phyloP scores from a whole-genome alignment of 768 basidiomycete species.

The Lentinula boryana region DNA sequence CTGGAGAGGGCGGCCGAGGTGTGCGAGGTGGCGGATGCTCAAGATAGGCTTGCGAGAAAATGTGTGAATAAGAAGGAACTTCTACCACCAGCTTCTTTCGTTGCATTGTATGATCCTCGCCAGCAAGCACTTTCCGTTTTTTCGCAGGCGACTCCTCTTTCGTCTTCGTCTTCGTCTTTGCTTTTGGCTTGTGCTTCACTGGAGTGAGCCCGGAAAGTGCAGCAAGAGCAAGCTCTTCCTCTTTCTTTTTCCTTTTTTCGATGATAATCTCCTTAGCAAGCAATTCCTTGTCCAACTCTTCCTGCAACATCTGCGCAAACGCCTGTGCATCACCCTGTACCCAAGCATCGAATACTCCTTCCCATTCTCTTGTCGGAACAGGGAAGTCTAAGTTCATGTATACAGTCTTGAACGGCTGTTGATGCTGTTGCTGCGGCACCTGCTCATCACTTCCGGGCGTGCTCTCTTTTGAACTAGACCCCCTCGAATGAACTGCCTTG shows the following conservation, averaged over 20 bases:
- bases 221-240: slow-evolving; percentile 33
- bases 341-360: slow-evolving; percentile 87
- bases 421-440: slow-evolving; percentile 6
- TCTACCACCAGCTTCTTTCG: slow-evolving; percentile 5
- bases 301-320: slow-evolving; percentile 59
- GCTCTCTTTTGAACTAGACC: slow-evolving; percentile 23
- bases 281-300: slow-evolving; percentile 51
- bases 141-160: not conserved
- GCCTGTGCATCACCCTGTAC: slow-evolving; percentile 81
- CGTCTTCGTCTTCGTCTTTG: not conserved
- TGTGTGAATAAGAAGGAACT: not conserved
- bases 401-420: slow-evolving; percentile 58
- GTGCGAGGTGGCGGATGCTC: not conserved
- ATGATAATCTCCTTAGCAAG: slow-evolving; percentile 45
- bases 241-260: slow-evolving; percentile 53
- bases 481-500: slow-evolving; percentile 62
- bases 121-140: not conserved
- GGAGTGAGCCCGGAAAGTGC: slow-evolving; percentile 5
- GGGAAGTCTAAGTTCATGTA: slow-evolving; percentile 89
- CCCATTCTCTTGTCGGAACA: slow-evolving; percentile 80
- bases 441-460: not conserved
- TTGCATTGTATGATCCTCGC: not conserved
- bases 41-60: not conserved
- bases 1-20: not conserved
- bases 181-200: not conserved